These are phyloP conservation scores for Vitis riparia DNA, from an alignment of 164 flowering plant genomes.

Conservation along the genomic window DNA sequence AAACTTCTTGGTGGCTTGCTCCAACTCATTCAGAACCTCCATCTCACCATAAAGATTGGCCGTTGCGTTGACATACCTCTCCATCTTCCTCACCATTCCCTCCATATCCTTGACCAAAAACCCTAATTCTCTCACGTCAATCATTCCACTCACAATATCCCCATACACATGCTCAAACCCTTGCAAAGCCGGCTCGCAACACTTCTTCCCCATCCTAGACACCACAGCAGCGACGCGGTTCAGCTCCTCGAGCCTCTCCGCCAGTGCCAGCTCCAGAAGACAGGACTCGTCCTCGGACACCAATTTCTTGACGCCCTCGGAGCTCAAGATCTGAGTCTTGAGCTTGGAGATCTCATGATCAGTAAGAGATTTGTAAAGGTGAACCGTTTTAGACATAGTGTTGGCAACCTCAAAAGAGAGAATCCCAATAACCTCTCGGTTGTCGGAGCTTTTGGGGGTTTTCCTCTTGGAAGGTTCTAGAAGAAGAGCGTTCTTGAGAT, in stretches of 20 bases:
- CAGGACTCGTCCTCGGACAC: slow-evolving; percentile 60
- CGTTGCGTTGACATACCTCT: slow-evolving; percentile 69
- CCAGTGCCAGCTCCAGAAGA: slow-evolving; percentile 63
- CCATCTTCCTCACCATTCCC: slow-evolving; percentile 86
- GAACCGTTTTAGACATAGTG: slow-evolving; percentile 78
- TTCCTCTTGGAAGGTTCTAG: slow-evolving; percentile 53
- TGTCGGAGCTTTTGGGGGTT: slow-evolving; percentile 29
- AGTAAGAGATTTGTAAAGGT: slow-evolving; percentile 71
- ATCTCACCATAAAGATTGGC: slow-evolving; percentile 63
- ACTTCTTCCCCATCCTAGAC: slow-evolving; percentile 87
- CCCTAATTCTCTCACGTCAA: slow-evolving; percentile 77
- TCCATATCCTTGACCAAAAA: slow-evolving; percentile 97
- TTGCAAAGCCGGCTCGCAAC: slow-evolving; percentile 71
- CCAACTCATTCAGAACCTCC: slow-evolving; percentile 87
- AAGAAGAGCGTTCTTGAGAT: slow-evolving; percentile 73
- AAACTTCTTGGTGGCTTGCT: slow-evolving; percentile 73
- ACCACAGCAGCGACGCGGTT: slow-evolving; percentile 66
- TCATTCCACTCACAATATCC: slow-evolving; percentile 65
- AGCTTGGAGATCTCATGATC: slow-evolving; percentile 63
- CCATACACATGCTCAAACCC: slow-evolving; percentile 94
- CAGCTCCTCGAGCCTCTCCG: slow-evolving; percentile 85
- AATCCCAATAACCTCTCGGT: slow-evolving; percentile 60
- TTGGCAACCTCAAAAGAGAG: slow-evolving; percentile 93
- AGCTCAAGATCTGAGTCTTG: slow-evolving; percentile 53
- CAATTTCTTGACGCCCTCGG: slow-evolving; percentile 64